phyloP scores from a whole-genome alignment of 164 flowering plant genomes.

The Vitis rupestris region DNA sequence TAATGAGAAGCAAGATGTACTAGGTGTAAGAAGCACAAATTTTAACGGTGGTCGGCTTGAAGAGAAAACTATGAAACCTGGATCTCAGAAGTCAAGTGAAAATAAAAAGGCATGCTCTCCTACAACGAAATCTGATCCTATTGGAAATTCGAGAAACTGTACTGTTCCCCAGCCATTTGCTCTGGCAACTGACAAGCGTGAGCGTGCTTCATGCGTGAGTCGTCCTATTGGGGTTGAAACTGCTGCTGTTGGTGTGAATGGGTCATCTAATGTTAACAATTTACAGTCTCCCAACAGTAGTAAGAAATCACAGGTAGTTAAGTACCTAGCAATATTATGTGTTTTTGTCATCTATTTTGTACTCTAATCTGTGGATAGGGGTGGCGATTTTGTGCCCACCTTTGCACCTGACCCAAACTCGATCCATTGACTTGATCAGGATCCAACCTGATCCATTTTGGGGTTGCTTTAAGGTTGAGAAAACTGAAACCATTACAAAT shows the following conservation, averaged over 20 bases:
- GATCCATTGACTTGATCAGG: not conserved
- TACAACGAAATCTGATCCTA: constrained; percentile 31
- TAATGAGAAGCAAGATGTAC: constrained; percentile 36
- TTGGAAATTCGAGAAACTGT: constrained; percentile 37
- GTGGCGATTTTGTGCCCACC: no score
- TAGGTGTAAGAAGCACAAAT: constrained; percentile 27
- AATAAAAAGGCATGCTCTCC: constrained; percentile 33
- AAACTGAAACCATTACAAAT: not conserved
- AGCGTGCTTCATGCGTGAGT: constrained; percentile 51
- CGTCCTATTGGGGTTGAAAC: constrained; percentile 41
- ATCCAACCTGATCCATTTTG: not conserved
- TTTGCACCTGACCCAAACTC: not conserved
- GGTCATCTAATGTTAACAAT: constrained; percentile 23
- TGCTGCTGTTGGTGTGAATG: constrained; percentile 27
- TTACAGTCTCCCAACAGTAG: constrained; percentile 24
- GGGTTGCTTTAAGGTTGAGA: not conserved
- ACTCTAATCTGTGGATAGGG: no score
- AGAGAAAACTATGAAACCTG: constrained; percentile 28
- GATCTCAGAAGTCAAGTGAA: constrained; percentile 23
- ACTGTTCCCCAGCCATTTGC: constrained; percentile 75
- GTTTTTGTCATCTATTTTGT: not conserved
- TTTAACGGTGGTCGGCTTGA: constrained; percentile 25
- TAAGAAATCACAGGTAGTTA: constrained; percentile 40
- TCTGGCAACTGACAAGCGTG: constrained; percentile 73
- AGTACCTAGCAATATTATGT: not conserved